A percentile compares a stretch with the other conserved stretches of the same genome.
These are phyloP conservation scores for Jatropha curcas DNA, from an alignment of 345 rosid species.

Conservation along the genomic window DNA sequence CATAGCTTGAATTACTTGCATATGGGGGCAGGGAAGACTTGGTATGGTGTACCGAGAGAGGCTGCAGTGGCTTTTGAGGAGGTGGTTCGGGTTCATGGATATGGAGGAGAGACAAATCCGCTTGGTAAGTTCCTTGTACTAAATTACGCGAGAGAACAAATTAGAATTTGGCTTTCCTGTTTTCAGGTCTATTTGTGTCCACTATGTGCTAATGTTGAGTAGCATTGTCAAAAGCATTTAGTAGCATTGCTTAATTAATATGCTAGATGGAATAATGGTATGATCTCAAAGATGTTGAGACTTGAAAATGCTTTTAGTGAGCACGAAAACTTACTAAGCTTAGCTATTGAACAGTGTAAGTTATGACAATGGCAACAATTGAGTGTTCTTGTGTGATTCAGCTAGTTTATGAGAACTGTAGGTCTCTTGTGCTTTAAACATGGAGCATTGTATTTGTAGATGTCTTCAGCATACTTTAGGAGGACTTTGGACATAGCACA, in stretches of 20 bases:
- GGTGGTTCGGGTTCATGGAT: conserved; percentile 92
- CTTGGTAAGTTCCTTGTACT: conserved; percentile 58
- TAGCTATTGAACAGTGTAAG: background rate
- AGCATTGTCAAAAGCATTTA: background rate
- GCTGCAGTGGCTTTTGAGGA: conserved; percentile 95
- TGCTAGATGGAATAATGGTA: background rate
- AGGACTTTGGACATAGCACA: too few species aligned
- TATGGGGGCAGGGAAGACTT: conserved; percentile 92
- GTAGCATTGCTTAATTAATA: background rate
- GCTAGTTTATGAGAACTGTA: background rate
- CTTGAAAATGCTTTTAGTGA: background rate
- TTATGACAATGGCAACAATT: background rate
- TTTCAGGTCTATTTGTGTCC: conserved; percentile 7
- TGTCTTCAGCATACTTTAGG: too few species aligned
- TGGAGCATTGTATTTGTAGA: too few species aligned
- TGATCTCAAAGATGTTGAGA: background rate
- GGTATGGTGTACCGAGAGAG: conserved; percentile 97
- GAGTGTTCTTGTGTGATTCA: background rate
- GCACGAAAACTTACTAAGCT: background rate
- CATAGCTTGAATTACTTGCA: conserved; percentile 99
- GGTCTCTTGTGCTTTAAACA: too few species aligned
- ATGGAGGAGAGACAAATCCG: conserved; percentile 93
- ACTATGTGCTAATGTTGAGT: background rate
- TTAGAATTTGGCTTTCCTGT: conserved; percentile 29
- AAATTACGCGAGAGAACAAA: background rate